Conservation (phyloP, 2,329 filamentous ascomycete species). For the Stachybotrys chlorohalonatus region DNA sequence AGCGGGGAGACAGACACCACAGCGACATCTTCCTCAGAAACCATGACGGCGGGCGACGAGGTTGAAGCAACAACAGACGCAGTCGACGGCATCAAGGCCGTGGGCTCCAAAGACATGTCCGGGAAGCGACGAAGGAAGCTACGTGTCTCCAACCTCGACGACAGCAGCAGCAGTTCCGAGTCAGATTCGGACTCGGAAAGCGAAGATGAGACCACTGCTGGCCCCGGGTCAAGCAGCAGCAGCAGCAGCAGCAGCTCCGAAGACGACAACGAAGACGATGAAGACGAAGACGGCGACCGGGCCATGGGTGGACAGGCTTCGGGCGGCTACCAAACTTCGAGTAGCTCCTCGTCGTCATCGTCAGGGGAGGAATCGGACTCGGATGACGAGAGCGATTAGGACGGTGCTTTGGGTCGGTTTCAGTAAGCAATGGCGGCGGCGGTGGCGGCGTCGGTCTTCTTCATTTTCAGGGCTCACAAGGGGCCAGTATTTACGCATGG, state of each 20-base stretch:
- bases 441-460: no score
- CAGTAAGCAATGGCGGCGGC: background rate
- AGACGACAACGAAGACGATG: constrained; percentile 20
- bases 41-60: constrained; percentile 15
- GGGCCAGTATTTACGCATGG: background rate
- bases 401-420: background rate
- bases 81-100: constrained; percentile 25
- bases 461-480: background rate
- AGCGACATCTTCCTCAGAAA: constrained; percentile 19
- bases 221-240: constrained; percentile 23
- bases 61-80: constrained; percentile 10
- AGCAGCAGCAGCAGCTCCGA: constrained; percentile 26
- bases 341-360: constrained; percentile 30
- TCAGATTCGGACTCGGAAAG: constrained; percentile 21
- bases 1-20: constrained; percentile 30
- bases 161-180: constrained; percentile 29
- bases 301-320: constrained; percentile 5
- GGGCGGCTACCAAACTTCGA: constrained; percentile 19
- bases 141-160: constrained; percentile 32
- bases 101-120: constrained; percentile 36
- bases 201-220: constrained; percentile 16
- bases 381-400: constrained; percentile 15
- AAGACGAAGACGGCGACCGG: constrained; percentile 15
- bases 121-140: constrained; percentile 44
- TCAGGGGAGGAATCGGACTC: constrained; percentile 21